These are phyloP conservation scores for Mixia osmundae DNA, from an alignment of 1,284 basidiomycete genomes.

Conservation along the genomic window DNA sequence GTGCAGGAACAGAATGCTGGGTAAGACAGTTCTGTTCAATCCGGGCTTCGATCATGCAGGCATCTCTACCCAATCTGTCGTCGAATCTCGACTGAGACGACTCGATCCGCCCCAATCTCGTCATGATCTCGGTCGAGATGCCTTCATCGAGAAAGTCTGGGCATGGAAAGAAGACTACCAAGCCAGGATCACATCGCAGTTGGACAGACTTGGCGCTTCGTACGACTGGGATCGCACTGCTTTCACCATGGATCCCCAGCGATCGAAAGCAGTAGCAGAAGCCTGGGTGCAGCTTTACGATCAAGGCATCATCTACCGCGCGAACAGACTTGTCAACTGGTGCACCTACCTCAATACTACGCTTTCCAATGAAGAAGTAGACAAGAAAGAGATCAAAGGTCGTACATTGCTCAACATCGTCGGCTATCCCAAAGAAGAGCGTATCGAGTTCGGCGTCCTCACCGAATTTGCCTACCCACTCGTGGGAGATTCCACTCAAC, in stretches of 20 bases:
- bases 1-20: slow-evolving; percentile 77
- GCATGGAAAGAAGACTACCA: slow-evolving; percentile 99
- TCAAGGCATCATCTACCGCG: slow-evolving; percentile 82
- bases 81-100: slow-evolving; percentile 81
- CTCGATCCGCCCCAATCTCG: slow-evolving; percentile 55
- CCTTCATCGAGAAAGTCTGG: slow-evolving; percentile 75
- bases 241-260: slow-evolving; percentile 63
- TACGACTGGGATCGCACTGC: slow-evolving; percentile 85
- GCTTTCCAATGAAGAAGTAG: slow-evolving; percentile 84
- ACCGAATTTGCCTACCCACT: slow-evolving; percentile 86
- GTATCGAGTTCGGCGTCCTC: slow-evolving; percentile 92
- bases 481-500: too few relatives aligned
- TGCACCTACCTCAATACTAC: slow-evolving; percentile 91
- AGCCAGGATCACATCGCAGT: slow-evolving; percentile 66
- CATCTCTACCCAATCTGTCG: slow-evolving; percentile 94
- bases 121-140: slow-evolving; percentile 83
- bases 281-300: slow-evolving; percentile 80
- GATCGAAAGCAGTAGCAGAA: slow-evolving; percentile 72
- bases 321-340: slow-evolving; percentile 96
- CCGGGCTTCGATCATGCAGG: slow-evolving; percentile 98
- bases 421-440: slow-evolving; percentile 80
- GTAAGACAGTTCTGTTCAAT: slow-evolving; percentile 69
- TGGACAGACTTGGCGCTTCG: slow-evolving; percentile 70
- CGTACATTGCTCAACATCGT: slow-evolving; percentile 73
- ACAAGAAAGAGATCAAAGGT: slow-evolving; percentile 76